These are phyloP conservation scores for Sequoia sempervirens DNA, from an alignment of 75 land plant genomes.

Conservation along the genomic window DNA sequence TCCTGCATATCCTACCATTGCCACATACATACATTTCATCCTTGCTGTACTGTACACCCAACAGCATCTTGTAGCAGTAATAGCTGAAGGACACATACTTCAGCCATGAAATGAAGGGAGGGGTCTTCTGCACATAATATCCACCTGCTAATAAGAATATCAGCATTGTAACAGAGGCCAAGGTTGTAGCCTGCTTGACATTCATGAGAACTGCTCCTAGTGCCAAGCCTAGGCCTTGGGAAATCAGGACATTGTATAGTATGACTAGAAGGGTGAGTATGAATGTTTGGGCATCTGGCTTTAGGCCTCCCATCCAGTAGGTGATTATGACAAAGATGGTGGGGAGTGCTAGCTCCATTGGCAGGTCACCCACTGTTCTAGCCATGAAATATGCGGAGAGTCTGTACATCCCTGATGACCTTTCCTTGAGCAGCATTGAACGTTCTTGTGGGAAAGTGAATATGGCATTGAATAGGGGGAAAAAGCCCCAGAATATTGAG, in stretches of 20 bases:
- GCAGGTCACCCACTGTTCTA: constrained; percentile 37
- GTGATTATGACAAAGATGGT: constrained; percentile 32
- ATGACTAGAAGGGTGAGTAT: constrained; percentile 26
- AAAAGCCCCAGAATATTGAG: constrained; percentile 55
- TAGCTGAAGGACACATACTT: constrained; percentile 65
- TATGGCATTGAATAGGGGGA: constrained; percentile 44
- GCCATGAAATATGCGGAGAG: constrained; percentile 62
- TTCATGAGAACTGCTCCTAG: constrained; percentile 63
- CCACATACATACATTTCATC: constrained; percentile 41
- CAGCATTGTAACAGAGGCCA: constrained; percentile 60
- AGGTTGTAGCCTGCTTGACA: constrained; percentile 49
- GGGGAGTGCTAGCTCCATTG: constrained; percentile 63
- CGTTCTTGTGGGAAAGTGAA: constrained; percentile 62
- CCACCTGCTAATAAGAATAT: constrained; percentile 53
- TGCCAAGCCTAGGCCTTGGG: constrained; percentile 55
- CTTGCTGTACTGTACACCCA: constrained; percentile 48
- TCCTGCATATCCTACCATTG: constrained; percentile 26
- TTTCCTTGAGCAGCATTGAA: constrained; percentile 50
- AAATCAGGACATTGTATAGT: constrained; percentile 36
- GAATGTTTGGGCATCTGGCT: constrained; percentile 18
- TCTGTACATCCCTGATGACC: constrained; percentile 60
- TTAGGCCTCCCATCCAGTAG: constrained; percentile 65
- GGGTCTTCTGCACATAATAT: constrained; percentile 44
- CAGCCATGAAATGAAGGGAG: constrained; percentile 57
- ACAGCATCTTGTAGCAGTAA: constrained; percentile 60